phyloP scores from a whole-genome alignment of 352 stramenopile species.

The Globisporangium solare region DNA sequence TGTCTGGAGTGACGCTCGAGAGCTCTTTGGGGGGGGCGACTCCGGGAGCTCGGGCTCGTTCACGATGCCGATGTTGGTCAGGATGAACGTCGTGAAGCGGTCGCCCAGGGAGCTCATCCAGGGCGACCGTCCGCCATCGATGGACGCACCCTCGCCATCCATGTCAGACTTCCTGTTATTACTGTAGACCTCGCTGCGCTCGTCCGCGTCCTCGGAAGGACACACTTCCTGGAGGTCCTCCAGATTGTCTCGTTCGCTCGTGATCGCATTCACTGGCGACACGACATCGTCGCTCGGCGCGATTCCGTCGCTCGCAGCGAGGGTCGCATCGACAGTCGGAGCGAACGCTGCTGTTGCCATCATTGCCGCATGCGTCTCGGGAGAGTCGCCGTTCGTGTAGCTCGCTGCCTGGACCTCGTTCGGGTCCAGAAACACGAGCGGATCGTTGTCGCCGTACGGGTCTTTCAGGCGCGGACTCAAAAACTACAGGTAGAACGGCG shows the following conservation, averaged over 20 bases:
- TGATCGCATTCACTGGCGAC: not conserved
- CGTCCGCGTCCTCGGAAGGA: not conserved
- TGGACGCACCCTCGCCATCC: not conserved
- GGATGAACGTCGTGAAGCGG: slow-evolving; percentile 2
- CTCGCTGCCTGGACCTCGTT: slow-evolving; percentile 8
- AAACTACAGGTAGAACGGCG: slow-evolving; percentile 16
- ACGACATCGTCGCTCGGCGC: not conserved
- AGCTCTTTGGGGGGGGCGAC: not conserved
- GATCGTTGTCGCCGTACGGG: slow-evolving; percentile 6
- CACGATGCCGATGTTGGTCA: slow-evolving; percentile 1
- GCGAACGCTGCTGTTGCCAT: slow-evolving; percentile 27
- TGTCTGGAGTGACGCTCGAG: too few relatives aligned
- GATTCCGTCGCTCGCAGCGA: slow-evolving; percentile 2
- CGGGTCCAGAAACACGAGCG: not conserved
- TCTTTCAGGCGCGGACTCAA: slow-evolving; percentile 4
- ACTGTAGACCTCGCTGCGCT: slow-evolving; percentile 6
- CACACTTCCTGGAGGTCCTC: not conserved
- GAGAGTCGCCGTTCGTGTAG: not conserved
- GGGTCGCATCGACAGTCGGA: not conserved
- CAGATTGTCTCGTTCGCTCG: not conserved
- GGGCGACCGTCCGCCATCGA: not conserved
- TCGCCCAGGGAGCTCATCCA: not conserved
- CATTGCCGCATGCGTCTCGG: not conserved
- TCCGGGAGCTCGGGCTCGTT: not conserved
- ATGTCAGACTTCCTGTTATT: not conserved